A percentile compares a stretch with the other conserved stretches of the same genome.
Conservation (phyloP, 768 basidiomycete species). For the Trametes cingulata region DNA sequence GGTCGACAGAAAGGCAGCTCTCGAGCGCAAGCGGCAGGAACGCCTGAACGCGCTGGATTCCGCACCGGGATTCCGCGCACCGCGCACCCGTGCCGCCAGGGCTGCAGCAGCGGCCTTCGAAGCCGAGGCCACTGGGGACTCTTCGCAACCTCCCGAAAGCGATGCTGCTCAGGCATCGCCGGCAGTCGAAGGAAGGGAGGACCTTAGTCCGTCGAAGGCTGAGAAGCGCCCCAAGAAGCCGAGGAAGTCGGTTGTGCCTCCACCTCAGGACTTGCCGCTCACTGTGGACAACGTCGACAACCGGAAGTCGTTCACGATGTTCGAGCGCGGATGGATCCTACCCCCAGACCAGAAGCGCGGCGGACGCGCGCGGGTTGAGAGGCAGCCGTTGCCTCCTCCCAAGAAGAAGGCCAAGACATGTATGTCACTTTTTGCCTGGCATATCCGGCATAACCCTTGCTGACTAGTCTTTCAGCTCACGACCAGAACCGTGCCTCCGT, state of each 20-base stretch:
- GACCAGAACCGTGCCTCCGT: slow-evolving; percentile 18
- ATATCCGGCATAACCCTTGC: not conserved
- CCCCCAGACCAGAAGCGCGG: slow-evolving; percentile 72
- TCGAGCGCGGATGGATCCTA: slow-evolving; percentile 88
- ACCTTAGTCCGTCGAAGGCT: slow-evolving; percentile 2
- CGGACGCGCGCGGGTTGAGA: slow-evolving; percentile 50
- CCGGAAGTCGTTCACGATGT: slow-evolving; percentile 73
- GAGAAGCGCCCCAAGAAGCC: slow-evolving; percentile 6
- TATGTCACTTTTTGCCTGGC: slow-evolving; percentile 18
- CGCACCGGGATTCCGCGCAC: slow-evolving; percentile 48
- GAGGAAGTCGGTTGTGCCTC: slow-evolving; percentile 1
- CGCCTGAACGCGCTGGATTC: slow-evolving; percentile 36
- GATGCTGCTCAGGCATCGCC: slow-evolving; percentile 6
- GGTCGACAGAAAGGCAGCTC: slow-evolving; percentile 27
- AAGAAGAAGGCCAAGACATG: slow-evolving; percentile 56
- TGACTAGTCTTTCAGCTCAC: slow-evolving; percentile 2
- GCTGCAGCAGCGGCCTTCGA: slow-evolving; percentile 40
- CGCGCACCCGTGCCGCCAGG: slow-evolving; percentile 43
- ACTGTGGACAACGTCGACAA: slow-evolving; percentile 73
- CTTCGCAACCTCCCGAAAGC: slow-evolving; percentile 3
- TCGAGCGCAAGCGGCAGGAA: slow-evolving; percentile 28
- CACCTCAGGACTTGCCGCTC: slow-evolving; percentile 44
- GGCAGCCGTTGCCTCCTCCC: slow-evolving; percentile 48
- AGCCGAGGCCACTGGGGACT: slow-evolving; percentile 33
- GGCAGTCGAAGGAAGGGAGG: slow-evolving; percentile 23